Evolutionary conservation across 192 early-diverging fungal species (phyloP).

Genomic region (Phycomyces nitens): DNA sequence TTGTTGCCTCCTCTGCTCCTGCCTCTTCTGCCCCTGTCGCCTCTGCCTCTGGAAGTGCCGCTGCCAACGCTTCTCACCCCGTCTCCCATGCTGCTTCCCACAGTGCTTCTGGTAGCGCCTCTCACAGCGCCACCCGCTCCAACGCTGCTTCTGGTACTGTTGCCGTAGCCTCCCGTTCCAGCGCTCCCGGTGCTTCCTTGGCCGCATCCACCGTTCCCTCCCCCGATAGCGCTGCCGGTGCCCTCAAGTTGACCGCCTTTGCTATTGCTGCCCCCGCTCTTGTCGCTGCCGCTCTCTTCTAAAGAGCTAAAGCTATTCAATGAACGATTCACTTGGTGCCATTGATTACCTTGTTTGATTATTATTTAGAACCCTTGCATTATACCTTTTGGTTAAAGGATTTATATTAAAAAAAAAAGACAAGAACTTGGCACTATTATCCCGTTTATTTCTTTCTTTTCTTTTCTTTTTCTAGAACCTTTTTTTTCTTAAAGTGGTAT

Average conservation of each 20-base stretch:
- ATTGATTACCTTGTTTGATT: constrained; percentile 6
- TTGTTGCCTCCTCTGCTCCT: not conserved
- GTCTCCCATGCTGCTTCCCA: not conserved
- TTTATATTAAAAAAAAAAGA: not conserved
- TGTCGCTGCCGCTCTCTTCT: constrained; percentile 3
- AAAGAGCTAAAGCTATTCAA: not conserved
- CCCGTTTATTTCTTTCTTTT: no score
- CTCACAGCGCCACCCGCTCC: constrained; percentile 3
- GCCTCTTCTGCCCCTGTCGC: constrained; percentile 2
- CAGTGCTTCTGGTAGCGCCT: not conserved
- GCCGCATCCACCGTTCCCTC: not conserved
- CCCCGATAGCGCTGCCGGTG: not conserved
- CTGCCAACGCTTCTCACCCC: not conserved
- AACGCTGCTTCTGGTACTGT: constrained; percentile 7
- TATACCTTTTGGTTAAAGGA: not conserved
- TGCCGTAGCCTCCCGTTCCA: constrained; percentile 3
- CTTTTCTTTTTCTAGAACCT: no score
- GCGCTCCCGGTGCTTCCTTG: not conserved
- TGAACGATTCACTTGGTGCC: not conserved
- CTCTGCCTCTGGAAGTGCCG: constrained; percentile 7
- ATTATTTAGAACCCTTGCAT: not conserved
- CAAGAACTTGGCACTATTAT: not conserved
- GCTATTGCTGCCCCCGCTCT: not conserved
- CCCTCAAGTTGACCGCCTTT: not conserved
- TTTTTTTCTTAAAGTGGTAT: no score